phyloP scores from a whole-genome alignment of 192 early-diverging fungal genomes.

The Coemansia sp. region DNA sequence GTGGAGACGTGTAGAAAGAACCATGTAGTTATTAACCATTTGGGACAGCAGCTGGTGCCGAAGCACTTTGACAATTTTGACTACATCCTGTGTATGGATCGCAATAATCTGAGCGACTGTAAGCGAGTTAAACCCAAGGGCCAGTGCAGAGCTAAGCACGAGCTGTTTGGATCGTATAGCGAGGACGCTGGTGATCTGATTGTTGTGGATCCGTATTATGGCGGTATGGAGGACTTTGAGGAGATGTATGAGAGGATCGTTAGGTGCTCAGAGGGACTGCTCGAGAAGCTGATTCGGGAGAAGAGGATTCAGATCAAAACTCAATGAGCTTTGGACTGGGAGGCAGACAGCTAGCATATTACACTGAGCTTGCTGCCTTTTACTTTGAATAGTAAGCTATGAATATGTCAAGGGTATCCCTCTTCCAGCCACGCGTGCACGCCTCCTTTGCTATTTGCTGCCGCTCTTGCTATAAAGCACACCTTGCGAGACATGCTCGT shows the following conservation, averaged over 20 bases:
- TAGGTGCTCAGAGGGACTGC: slow-evolving; percentile 44
- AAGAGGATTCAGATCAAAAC: neutral
- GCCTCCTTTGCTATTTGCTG: neutral
- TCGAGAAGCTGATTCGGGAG: slow-evolving; percentile 17
- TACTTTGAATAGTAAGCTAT: too few relatives aligned
- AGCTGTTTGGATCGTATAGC: slow-evolving; percentile 48
- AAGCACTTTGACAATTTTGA: slow-evolving; percentile 73
- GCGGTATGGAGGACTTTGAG: slow-evolving; percentile 41
- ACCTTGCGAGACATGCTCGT: too few relatives aligned
- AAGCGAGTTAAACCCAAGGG: slow-evolving; percentile 45
- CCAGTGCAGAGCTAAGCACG: slow-evolving; percentile 24
- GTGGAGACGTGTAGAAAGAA: slow-evolving; percentile 65
- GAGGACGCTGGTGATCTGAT: slow-evolving; percentile 10
- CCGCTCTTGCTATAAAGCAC: too few relatives aligned
- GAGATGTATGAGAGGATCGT: slow-evolving; percentile 46
- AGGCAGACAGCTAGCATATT: too few relatives aligned
- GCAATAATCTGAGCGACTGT: slow-evolving; percentile 68
- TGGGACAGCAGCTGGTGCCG: slow-evolving; percentile 63
- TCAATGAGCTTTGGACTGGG: neutral
- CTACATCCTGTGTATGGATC: slow-evolving; percentile 92
- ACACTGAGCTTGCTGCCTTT: neutral
- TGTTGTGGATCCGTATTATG: slow-evolving; percentile 55
- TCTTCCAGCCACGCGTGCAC: too few relatives aligned
- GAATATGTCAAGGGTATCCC: too few relatives aligned
- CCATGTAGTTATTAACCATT: slow-evolving; percentile 72